Evolutionary conservation across 2,329 filamentous ascomycete species (phyloP), one percentile per base, ranked within the genome.

Genomic region (Epichloe glyceriae): DNA sequence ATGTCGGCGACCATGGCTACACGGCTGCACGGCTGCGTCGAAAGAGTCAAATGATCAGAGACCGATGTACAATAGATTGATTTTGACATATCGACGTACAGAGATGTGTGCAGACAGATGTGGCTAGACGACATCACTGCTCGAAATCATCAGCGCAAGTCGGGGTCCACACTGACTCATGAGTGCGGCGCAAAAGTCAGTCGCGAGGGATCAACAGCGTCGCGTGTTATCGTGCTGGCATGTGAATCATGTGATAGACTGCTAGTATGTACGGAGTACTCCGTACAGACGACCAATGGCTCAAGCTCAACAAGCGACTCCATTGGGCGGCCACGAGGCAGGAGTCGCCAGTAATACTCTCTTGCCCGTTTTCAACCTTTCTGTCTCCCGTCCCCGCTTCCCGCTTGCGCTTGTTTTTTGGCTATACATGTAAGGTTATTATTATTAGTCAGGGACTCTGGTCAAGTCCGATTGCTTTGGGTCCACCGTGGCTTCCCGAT

Each of bases 351-450:
- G 46, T 40, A 14, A 17, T n/a, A 22, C 30, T 33, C 38, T 47
- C 44, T 26, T 47, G 50, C 50, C 44, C 50, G 20, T 39, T 47
- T 47, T 12, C 45, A 26, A 26, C 44, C 14, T 26, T 42, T 35
- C 40, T 39, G 46, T 37, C 43, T 52, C 46, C 46, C 35, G 46
- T 11, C 26, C 10, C 8, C 26, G 20, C 39, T 47, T 43, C 12
- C 33, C 50, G 19, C 38, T 42, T 35, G 46, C 45, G 46, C 46
- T 52, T 52, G 50, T n/a, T n/a, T n/a, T n/a, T n/a, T 42, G 41
- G 50, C 46, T 46, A 40, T 46, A 20, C 3, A 26, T 26, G 22
- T 7, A 26, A 26, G 7, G 22, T 26, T 26, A 26, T 26, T 26
- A 26, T 26, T 26, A 42, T 44, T 41, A 43, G 37, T 11, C 46